phyloP scores from a whole-genome alignment of 2,329 filamentous ascomycete species.

The Penicillium olsonii region DNA sequence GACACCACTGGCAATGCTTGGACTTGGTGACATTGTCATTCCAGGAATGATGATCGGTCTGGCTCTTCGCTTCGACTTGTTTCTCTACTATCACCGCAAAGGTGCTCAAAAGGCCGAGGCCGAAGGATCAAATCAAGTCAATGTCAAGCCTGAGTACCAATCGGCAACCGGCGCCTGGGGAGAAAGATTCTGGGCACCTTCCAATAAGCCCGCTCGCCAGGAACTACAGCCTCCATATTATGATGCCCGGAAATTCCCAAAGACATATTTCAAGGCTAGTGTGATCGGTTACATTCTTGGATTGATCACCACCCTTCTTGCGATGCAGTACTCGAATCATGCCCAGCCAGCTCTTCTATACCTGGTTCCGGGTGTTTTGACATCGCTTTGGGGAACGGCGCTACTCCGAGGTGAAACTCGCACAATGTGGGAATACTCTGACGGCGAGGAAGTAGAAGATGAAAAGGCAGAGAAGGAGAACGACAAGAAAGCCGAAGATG shows the following conservation, averaged over 20 bases:
- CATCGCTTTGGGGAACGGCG: constrained; percentile 74
- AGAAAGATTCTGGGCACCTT: constrained; percentile 74
- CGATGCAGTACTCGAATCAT: constrained; percentile 75
- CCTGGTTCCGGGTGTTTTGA: constrained; percentile 81
- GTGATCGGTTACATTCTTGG: constrained; percentile 75
- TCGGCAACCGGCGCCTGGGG: constrained; percentile 76
- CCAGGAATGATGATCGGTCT: constrained; percentile 89
- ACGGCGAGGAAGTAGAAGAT: constrained; percentile 55
- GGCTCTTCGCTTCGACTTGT: constrained; percentile 87
- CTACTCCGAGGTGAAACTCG: constrained; percentile 68
- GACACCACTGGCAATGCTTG: constrained; percentile 70
- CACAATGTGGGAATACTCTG: constrained; percentile 79
- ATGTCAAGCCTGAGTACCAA: constrained; percentile 41
- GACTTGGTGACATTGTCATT: constrained; percentile 89
- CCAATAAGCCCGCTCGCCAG: constrained; percentile 23
- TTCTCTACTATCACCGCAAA: constrained; percentile 74
- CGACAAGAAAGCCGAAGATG: constrained; percentile 43
- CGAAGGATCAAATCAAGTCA: constrained; percentile 19
- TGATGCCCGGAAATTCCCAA: constrained; percentile 63
- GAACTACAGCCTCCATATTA: constrained; percentile 37
- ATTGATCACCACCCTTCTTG: constrained; percentile 73
- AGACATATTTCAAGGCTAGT: constrained; percentile 81
- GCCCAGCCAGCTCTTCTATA: constrained; percentile 91
- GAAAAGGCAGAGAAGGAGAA: neutral
- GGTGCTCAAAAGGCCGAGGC: constrained; percentile 46